phyloP scores from a whole-genome alignment of 192 early-diverging fungal species.

The Diversispora eburnea region DNA sequence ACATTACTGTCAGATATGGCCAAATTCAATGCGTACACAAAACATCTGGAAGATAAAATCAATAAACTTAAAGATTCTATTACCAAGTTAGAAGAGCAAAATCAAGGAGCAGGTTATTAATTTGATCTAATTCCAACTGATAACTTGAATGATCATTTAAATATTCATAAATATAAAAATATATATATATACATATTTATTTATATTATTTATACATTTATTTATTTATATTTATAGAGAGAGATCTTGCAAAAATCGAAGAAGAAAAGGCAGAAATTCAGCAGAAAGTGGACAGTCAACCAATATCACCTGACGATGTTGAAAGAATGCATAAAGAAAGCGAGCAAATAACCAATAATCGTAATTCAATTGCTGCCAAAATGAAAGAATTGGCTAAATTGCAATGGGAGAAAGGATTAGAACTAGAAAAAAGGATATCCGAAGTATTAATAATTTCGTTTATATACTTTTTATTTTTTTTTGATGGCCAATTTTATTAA shows the following conservation, averaged over 20 bases:
- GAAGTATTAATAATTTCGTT: constrained; percentile 35
- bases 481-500: background rate
- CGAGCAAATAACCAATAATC: constrained; percentile 57
- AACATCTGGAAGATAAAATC: constrained; percentile 17
- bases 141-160: no score
- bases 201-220: background rate
- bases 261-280: constrained; percentile 56
- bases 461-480: constrained; percentile 4
- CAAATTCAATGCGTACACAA: constrained; percentile 54
- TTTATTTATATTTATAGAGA: background rate
- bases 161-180: no score
- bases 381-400: constrained; percentile 53
- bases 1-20: constrained; percentile 56
- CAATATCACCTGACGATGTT: constrained; percentile 73
- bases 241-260: constrained; percentile 39
- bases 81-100: constrained; percentile 50
- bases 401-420: constrained; percentile 67
- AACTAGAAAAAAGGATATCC: constrained; percentile 64
- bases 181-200: background rate
- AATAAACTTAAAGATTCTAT: constrained; percentile 6
- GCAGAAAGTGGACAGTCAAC: constrained; percentile 66
- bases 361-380: constrained; percentile 51
- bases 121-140: background rate
- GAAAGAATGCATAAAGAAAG: constrained; percentile 78
- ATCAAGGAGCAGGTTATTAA: constrained; percentile 27